Evolutionary conservation across 1,284 basidiomycete species (phyloP).

Genomic region (Malassezia sympodialis): DNA sequence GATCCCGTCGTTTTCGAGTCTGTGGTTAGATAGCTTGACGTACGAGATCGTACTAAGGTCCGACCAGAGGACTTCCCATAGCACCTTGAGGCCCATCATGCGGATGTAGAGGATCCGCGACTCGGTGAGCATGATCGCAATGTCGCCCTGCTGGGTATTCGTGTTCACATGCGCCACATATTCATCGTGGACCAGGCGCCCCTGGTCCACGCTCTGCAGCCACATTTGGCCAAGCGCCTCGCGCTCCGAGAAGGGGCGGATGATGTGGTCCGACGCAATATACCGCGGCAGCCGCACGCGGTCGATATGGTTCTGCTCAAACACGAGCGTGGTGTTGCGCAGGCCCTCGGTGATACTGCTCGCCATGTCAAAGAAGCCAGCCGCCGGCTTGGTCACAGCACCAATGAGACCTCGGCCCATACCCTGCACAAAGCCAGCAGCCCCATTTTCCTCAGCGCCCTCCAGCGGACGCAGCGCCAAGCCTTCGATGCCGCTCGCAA

Average conservation of each 20-base stretch:
- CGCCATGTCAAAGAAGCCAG: conserved; percentile 90
- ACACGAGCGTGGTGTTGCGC: conserved; percentile 94
- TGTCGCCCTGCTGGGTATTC: conserved; percentile 52
- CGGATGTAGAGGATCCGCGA: conserved; percentile 61
- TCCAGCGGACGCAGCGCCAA: conserved; percentile 92
- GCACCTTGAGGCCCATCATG: conserved; percentile 70
- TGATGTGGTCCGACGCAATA: conserved; percentile 54
- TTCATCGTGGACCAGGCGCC: conserved; percentile 67
- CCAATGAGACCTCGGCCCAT: conserved; percentile 93
- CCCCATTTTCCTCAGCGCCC: conserved; percentile 87
- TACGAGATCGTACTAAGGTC: conserved; percentile 72
- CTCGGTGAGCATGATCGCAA: conserved; percentile 41
- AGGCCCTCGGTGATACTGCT: conserved; percentile 87
- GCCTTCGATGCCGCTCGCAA: conserved; percentile 91
- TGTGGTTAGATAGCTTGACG: neutral
- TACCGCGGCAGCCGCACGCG: conserved; percentile 79
- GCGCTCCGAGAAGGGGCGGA: conserved; percentile 60
- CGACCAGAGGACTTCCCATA: conserved; percentile 84
- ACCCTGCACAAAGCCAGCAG: conserved; percentile 93
- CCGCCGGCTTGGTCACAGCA: conserved; percentile 87
- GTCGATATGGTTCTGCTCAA: conserved; percentile 83
- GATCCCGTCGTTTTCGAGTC: conserved; percentile 37
- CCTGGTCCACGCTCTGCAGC: conserved; percentile 83
- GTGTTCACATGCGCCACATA: conserved; percentile 70
- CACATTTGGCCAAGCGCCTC: conserved; percentile 92